phyloP scores from a whole-genome alignment of 73 alveolate genomes.

The Paraurostyla sp. region DNA sequence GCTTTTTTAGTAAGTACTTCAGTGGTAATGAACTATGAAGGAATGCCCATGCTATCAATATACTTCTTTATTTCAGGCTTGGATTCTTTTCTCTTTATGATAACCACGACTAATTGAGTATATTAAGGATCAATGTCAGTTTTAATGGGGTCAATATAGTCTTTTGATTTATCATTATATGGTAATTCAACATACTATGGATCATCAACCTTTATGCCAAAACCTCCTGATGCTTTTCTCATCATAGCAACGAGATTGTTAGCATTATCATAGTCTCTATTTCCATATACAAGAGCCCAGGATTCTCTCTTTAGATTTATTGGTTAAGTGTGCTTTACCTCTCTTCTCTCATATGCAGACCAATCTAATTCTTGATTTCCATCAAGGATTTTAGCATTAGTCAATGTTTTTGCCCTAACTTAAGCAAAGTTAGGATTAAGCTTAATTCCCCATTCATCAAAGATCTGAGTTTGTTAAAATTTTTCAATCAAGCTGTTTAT shows the following conservation, averaged over 20 bases:
- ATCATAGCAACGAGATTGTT: conserved; percentile 19
- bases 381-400: conserved; percentile 28
- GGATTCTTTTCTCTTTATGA: not conserved
- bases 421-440: not conserved
- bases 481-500: not conserved
- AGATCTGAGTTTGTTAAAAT: not conserved
- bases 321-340: conserved; percentile 11
- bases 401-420: conserved; percentile 14
- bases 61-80: not conserved
- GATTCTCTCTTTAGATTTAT: not conserved
- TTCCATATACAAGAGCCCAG: conserved; percentile 38
- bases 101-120: conserved; percentile 31
- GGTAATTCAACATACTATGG: conserved; percentile 27
- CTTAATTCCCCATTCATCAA: conserved; percentile 42
- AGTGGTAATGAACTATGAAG: conserved; percentile 48
- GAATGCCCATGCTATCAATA: conserved; percentile 32
- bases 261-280: conserved; percentile 43
- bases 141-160: not conserved
- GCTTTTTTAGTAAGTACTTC: not conserved
- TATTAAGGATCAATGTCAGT: conserved; percentile 23
- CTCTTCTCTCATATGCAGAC: not conserved
- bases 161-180: not conserved
- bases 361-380: not conserved
- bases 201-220: conserved; percentile 47
- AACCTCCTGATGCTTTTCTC: conserved; percentile 43